Evolutionary conservation across 2,329 filamentous ascomycete species (phyloP), one percentile per base, ranked within the genome.

Genomic region (Fonsecaea monophora): DNA sequence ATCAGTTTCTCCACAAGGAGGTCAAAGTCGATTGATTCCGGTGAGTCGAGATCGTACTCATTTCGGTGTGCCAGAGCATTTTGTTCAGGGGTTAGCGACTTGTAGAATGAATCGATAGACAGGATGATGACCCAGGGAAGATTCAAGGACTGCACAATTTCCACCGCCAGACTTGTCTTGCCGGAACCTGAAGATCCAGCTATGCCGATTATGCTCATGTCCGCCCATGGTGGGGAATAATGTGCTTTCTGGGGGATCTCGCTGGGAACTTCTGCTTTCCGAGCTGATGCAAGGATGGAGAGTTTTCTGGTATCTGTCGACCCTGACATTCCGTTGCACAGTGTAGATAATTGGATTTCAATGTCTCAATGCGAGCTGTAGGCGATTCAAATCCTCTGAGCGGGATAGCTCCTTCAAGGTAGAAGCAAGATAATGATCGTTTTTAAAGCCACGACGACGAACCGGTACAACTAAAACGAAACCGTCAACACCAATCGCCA

Each of bases 71-170:
- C 95, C 73, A 87, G 86, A 71, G 83, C 87, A 60, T 92, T 94
- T 76, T 95, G 85, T 75, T 94, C 93, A 2, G 89, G 84, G 18
- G 87, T 90, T 73, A 99, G 82, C 18, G 90, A 90, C 80, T 97
- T 98, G 82, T 99, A 99, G 79, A 97, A 99, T 12, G 94, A 97
- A 79, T 99, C 95, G 90, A 99, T 98, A 50, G 94, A 96, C 74
- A 99, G 81, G 79, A 99, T 97, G 58, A 97, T 94, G 68, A 99
- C 95, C 94, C 95, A 99, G 64, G 95, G 95, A 70, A 99, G 82
- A 79, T 95, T 97, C 74, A 99, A 82, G 74, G 91, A 90, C 74
- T 87, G 90, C 71, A 98, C 92, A 73, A 99, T 97, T 70, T 94
- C 92, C 77, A 96, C 87, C 37, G 95, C 94, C 62, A 99, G 82